Evolutionary conservation across 164 flowering plant species (phyloP), one percentile per base, ranked within the genome.

Genomic region (Stephania japonica): DNA sequence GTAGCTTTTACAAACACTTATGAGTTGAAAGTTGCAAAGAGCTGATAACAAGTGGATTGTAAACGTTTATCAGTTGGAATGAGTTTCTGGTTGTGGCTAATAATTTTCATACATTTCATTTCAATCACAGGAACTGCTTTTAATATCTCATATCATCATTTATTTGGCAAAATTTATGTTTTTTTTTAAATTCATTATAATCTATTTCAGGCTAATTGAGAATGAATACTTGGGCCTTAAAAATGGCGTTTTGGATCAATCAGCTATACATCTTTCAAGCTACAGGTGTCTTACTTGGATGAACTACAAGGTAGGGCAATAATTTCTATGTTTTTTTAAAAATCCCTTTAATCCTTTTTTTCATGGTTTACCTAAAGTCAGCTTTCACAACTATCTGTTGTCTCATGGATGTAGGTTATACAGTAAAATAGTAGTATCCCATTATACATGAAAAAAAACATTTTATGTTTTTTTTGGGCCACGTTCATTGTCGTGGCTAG

Each of bases 231-330:
- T 92, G 77, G 94, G 93, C 76, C 80, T 94, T 79, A 84, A 75
- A 79, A 95, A 92, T 87, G 98, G 99, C 66, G 92, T 95, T 84
- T 75, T 95, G 87, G 98, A 95, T 78, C 99, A 92, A 77, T 95
- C 98, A 18, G 98, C 98, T 71, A 85, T 95, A 77, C 74, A 92
- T 73, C 98, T 95, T 80, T 95, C 98, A 72, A 79, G 90, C 69
- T 71, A 81, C 80, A 96, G 94, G 56, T 91, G 91, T 80, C 89
- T 95, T 49, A 90, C 90, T 47, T 83, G 77, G 81, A 95, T 95
- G 97, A 81, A 95, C 78, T 95, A 98, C 87, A 89, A 95, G 98
- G 99, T 95, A 88, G 68, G 65, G 62, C 50, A 38, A 76, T 42
- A 19, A 32, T 27, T 72, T 68, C 53, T 23, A n/a, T 59, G 38